phyloP scores from a whole-genome alignment of 169 alveolate species.

The Plasmodium relictum region DNA sequence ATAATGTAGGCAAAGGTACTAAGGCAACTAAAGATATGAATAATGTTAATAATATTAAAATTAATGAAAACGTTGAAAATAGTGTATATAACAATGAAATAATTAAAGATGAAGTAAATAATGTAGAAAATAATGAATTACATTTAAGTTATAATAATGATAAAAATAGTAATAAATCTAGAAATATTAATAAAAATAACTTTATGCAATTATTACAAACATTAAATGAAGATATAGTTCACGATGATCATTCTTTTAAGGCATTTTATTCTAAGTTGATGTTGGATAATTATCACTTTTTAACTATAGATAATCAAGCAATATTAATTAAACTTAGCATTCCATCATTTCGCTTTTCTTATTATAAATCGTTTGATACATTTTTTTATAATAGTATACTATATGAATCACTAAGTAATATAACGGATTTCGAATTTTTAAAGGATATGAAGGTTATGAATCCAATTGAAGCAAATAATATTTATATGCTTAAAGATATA shows the following conservation, averaged over 20 bases:
- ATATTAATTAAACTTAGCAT: conserved; percentile 46
- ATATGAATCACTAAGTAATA: conserved; percentile 18
- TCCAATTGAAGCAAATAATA: conserved; percentile 38
- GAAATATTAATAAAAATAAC: background rate
- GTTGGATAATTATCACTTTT: conserved; percentile 45
- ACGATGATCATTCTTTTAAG: conserved; percentile 14
- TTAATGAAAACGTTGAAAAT: no score
- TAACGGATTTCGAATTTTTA: conserved; percentile 18
- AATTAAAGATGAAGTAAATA: no score
- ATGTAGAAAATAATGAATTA: no score
- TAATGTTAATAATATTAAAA: no score
- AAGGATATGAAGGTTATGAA: conserved; percentile 35
- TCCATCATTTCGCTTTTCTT: conserved; percentile 47
- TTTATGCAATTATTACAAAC: conserved; percentile 20
- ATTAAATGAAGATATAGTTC: conserved; percentile 25
- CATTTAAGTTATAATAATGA: no score
- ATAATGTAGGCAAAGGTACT: background rate
- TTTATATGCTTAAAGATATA: conserved; percentile 39
- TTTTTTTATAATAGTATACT: conserved; percentile 54
- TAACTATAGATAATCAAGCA: conserved; percentile 51
- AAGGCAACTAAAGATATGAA: background rate
- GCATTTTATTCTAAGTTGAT: conserved; percentile 24
- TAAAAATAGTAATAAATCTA: no score
- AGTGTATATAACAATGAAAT: no score
- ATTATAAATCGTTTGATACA: conserved; percentile 47